Evolutionary conservation across 139 green algal genomes (phyloP), one percentile per base, ranked within the genome.

Genomic region (Haematococcus lacustris): DNA sequence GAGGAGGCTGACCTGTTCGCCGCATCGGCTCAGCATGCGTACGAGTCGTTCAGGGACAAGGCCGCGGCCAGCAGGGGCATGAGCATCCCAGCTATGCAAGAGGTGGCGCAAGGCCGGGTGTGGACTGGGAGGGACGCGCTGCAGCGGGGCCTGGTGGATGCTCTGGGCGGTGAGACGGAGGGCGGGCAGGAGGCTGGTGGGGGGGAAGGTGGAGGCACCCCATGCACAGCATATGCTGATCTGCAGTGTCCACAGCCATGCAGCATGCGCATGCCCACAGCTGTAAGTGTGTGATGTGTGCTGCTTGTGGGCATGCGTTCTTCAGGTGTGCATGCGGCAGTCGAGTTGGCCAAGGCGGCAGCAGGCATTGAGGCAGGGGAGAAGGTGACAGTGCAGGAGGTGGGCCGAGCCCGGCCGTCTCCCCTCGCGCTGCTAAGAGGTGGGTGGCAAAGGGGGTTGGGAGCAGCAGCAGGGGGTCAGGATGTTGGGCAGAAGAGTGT

Each of bases 91-190:
- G 68, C 80, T 1, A 89, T 91, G 84, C 82, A 91, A 78, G 74
- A 77, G 66, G 71, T 82, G 35, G 82, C 7, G 33, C 92, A 98
- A 81, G 93, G 93, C 33, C 79, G 93, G 1, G 92, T 98, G 60
- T 98, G 93, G 93, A 89, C 83, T 21, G 93, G 93, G 25, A 60
- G 57, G 34, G 61, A 67, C 1, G 93, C 93, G 1, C 60, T 87
- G 17, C 34, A 87, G 51, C 38, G 76, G 26, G 82, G 92, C 17
- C 84, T 98, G 75, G 88, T 98, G 9, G 93, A 98, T 75, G 80
- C 78, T 1, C 59, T 97, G 64, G 93, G 93, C 3, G 93, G 93
- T n/a, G n/a, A n/a, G n/a, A n/a, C n/a, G n/a, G n/a, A n/a, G n/a
- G n/a, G n/a, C n/a, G n/a, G n/a, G n/a, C n/a, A n/a, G n/a, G n/a